A percentile compares a stretch with the other conserved stretches of the same genome.
Evolutionary conservation across 768 basidiomycete genomes (phyloP).

Genomic region (Termitomyces sp.): DNA sequence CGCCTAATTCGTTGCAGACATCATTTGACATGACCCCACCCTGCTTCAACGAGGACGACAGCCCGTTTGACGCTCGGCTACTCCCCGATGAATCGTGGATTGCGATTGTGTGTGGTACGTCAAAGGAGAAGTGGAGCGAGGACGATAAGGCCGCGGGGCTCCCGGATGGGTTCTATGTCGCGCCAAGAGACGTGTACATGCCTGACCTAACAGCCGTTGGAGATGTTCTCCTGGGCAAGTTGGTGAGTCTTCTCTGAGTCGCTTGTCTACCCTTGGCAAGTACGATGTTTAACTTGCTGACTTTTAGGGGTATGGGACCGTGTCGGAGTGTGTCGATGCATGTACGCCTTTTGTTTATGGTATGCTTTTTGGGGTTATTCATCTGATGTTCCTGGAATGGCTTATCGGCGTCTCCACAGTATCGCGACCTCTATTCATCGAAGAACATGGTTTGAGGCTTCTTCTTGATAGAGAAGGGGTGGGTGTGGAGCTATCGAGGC

Average conservation of each 20-base stretch:
- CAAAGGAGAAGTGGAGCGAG: conserved; percentile 47
- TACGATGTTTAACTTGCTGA: not conserved
- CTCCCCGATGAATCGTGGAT: conserved; percentile 72
- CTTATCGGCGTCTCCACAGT: conserved; percentile 31
- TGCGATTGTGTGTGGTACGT: conserved; percentile 72
- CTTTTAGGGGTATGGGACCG: conserved; percentile 71
- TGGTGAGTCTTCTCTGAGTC: conserved; percentile 35
- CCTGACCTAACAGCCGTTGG: conserved; percentile 71
- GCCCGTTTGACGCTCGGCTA: conserved; percentile 30
- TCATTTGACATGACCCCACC: conserved; percentile 7
- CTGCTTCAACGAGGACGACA: conserved; percentile 8
- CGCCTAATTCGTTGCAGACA: conserved; percentile 18
- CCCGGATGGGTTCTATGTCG: conserved; percentile 70
- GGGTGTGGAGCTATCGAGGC: conserved; percentile 61
- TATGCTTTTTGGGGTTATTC: conserved; percentile 22
- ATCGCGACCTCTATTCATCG: conserved; percentile 73
- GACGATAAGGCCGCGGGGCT: conserved; percentile 29
- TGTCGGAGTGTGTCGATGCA: conserved; percentile 72
- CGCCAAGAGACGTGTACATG: conserved; percentile 76
- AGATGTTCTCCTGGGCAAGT: conserved; percentile 73
- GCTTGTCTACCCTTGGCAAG: not conserved
- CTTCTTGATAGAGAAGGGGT: conserved; percentile 60
- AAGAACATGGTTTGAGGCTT: conserved; percentile 70
- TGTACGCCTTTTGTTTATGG: conserved; percentile 77
- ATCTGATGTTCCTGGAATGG: not conserved